phyloP scores from a whole-genome alignment of 2,329 filamentous ascomycete species.

The Calycina marina region DNA sequence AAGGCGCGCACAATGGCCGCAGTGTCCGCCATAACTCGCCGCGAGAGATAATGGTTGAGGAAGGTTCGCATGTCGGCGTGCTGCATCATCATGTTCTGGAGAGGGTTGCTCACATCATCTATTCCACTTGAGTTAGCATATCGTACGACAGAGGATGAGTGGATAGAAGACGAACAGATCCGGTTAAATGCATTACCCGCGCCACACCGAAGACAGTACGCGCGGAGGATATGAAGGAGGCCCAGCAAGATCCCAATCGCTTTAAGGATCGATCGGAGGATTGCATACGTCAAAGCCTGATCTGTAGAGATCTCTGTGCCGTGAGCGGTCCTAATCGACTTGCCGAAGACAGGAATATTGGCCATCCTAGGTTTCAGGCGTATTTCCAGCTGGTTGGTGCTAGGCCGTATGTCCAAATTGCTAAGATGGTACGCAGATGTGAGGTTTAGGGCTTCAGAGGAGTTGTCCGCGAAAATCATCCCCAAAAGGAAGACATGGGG shows the following conservation, averaged over 20 bases:
- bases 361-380: slow-evolving; percentile 10
- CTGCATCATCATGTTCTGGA: slow-evolving; percentile 14
- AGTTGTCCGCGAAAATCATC: slow-evolving; percentile 17
- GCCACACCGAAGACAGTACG: slow-evolving; percentile 14
- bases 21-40: slow-evolving; percentile 6
- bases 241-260: slow-evolving; percentile 10
- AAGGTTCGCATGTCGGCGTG: slow-evolving; percentile 10
- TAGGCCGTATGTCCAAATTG: slow-evolving; percentile 17
- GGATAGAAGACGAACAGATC: slow-evolving; percentile 9
- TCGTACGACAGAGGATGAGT: background rate
- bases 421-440: slow-evolving; percentile 12
- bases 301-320: slow-evolving; percentile 11
- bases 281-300: slow-evolving; percentile 12
- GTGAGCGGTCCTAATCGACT: slow-evolving; percentile 12
- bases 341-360: slow-evolving; percentile 16
- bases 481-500: slow-evolving; percentile 23
- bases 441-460: slow-evolving; percentile 15
- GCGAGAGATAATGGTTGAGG: slow-evolving; percentile 10
- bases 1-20: slow-evolving; percentile 8
- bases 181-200: slow-evolving; percentile 12
- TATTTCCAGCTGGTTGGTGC: slow-evolving; percentile 15
- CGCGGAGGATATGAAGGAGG: slow-evolving; percentile 8
- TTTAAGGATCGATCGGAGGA: slow-evolving; percentile 12
- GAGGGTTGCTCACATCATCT: slow-evolving; percentile 8
- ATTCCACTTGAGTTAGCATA: slow-evolving; percentile 7